Evolutionary conservation across 208 protist species (phyloP).

Genomic region (Endotrypanum monterogeii): DNA sequence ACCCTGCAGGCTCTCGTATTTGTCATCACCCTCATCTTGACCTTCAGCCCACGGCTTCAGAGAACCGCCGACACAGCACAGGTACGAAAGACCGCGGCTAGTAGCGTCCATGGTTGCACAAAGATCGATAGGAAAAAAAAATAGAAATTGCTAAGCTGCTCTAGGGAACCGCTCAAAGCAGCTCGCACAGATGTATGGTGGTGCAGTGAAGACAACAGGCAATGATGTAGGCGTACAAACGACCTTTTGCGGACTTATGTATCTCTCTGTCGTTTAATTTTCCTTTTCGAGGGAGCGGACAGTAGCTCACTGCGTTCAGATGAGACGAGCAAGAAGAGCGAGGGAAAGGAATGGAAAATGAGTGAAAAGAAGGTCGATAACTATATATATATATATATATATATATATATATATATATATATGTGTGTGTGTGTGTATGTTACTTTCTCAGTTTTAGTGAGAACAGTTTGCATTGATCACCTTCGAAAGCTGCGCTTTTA

Average conservation of each 20-base stretch:
- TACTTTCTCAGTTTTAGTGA: background rate
- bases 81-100: slow-evolving; percentile 61
- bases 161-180: background rate
- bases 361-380: background rate
- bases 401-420: background rate
- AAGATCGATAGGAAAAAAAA: background rate
- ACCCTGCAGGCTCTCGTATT: slow-evolving; percentile 76
- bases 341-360: background rate
- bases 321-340: too few species aligned
- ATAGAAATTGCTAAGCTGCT: background rate
- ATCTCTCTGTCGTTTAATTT: too few species aligned
- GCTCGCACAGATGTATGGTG: background rate
- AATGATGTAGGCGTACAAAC: background rate
- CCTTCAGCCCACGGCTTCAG: slow-evolving; percentile 88
- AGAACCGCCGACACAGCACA: slow-evolving; percentile 68
- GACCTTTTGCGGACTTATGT: background rate
- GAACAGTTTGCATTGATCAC: background rate
- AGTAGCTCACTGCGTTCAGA: background rate
- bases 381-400: background rate
- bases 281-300: too few species aligned
- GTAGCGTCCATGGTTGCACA: slow-evolving; percentile 36
- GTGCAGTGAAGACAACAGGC: too few species aligned
- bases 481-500: too few species aligned
- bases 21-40: slow-evolving; percentile 86
- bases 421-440: background rate